Evolutionary conservation across 1,284 basidiomycete genomes (phyloP), one percentile per base, ranked within the genome.

Genomic region (Cryptococcus amylolentus): DNA sequence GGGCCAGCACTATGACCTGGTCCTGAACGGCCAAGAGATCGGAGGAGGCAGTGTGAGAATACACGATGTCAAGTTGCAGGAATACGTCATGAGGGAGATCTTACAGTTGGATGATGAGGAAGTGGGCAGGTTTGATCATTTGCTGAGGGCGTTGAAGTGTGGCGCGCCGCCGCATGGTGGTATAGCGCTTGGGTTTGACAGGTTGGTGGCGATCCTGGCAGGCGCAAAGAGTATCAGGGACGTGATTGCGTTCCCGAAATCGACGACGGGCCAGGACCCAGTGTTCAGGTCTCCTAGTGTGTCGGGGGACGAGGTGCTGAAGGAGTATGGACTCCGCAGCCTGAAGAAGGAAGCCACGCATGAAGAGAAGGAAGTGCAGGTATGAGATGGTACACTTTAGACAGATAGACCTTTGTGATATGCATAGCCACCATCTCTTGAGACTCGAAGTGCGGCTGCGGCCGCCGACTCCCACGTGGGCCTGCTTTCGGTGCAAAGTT

Each of bases 141-240:
- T 98, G 6, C 78, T 96, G 31, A 85, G 89, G 66, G 94, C 93
- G 4, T 81, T 98, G 51, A 81, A 81, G 65, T 89, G 85, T 73
- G 93, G 93, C 56, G 93, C 94, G 7, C 94, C 93, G 12, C 93
- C 93, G 59, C 93, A 98, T 77, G 93, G 88, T n/a, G 93, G 93
- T 43, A 89, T 97, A 54, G 93, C 93, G 1, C 80, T 95, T 54
- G 91, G 94, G 39, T 91, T 97, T 66, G 94, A 97, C 80, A 84
- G 93, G 41, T 80, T 97, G 61, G 88, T 96, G 83, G 83, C 91
- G 16, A 91, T 95, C 63, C 82, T 97, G 2, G 92, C 89, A 79
- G 84, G 86, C 59, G 83, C 89, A 1, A 81, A 84, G 56, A 88
- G 88, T 28, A 97, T 97, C 64, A 82, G 91, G 58, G 93, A 97